Conservation (phyloP, 768 basidiomycete species). For the Suillus subalutaceus region DNA sequence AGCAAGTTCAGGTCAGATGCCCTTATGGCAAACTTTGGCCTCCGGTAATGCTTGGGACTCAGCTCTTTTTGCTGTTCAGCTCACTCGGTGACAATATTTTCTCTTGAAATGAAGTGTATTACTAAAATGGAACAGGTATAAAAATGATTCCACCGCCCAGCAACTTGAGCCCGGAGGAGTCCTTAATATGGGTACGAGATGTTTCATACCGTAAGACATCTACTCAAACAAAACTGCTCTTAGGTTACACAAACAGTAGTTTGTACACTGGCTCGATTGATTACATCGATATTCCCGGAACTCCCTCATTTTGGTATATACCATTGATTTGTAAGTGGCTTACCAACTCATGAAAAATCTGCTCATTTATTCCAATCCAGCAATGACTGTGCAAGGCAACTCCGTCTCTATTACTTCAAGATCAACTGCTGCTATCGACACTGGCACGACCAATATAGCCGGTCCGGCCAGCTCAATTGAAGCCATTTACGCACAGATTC, state of each 20-base stretch:
- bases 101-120: not conserved
- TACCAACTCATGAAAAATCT: not conserved
- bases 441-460: slow-evolving; percentile 63
- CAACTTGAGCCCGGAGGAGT: slow-evolving; percentile 69
- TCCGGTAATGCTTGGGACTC: slow-evolving; percentile 36
- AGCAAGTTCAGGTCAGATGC: slow-evolving; percentile 44
- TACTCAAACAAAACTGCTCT: not conserved
- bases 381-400: slow-evolving; percentile 40
- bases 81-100: slow-evolving; percentile 39
- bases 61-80: slow-evolving; percentile 46
- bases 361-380: slow-evolving; percentile 19
- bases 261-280: slow-evolving; percentile 57
- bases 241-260: slow-evolving; percentile 49
- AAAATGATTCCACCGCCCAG: slow-evolving; percentile 43
- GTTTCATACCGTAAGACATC: not conserved
- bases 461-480: slow-evolving; percentile 45
- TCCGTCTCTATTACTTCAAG: slow-evolving; percentile 24
- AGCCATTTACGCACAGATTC: slow-evolving; percentile 49
- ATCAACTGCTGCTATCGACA: slow-evolving; percentile 54
- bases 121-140: slow-evolving; percentile 35
- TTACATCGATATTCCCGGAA: slow-evolving; percentile 45
- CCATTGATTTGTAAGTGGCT: slow-evolving; percentile 35
- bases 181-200: slow-evolving; percentile 62
- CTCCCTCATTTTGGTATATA: slow-evolving; percentile 53
- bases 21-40: slow-evolving; percentile 56